Base-by-base conservation (phyloP, 1,284 basidiomycete genomes). In the Marasmius tenuissimus region DNA sequence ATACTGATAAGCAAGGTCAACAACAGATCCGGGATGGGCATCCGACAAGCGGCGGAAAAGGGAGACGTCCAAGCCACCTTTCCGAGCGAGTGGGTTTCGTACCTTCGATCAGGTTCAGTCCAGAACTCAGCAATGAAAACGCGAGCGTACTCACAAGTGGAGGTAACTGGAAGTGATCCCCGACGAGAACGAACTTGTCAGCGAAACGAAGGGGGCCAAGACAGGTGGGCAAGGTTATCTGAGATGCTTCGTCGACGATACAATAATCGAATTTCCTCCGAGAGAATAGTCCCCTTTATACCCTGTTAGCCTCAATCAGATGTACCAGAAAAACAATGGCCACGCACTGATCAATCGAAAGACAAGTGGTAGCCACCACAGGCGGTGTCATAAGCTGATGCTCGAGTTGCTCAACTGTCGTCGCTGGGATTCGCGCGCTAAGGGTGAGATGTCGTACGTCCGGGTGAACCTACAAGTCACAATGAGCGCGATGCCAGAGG, bases 171-270 rank as follows among this genome's bases (percentile, higher is more conserved):
- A 92, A 94, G 75, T 98, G 97, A 73, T 99, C 97, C 2, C 97
- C 97, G 10, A 99, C 96, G 8, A 99, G 88, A 0, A 99, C 87
- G 66, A 98, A 99, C 57, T 84, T 93, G 53, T 95, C 85, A 3
- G 96, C 94, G 68, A 91, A 94, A 0, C 96, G 86, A 6, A 99
- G 78, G 0, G 97, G 97, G 0, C 97, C 97, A 0, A 99, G 79
- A 70, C 95, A 98, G 0, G 96, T 96, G 0, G 97, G 97, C 2
- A 99, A 76, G 0, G 97, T 98, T 65, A 99, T 96, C 73, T 99
- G 97, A 0, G 96, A 98, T 0, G 97, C 97, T 73, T 99, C 97
- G 68, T 99, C 97, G 12, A 99, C 91, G 62, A 99, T 98, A 76
- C 97, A 99, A 70, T 96, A 97, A 73, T 99, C 96, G 70, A 99